A percentile compares a stretch with the other conserved stretches of the same genome.
phyloP scores from a whole-genome alignment of 2,329 filamentous ascomycete species.

The Trichoderma hamatum region DNA sequence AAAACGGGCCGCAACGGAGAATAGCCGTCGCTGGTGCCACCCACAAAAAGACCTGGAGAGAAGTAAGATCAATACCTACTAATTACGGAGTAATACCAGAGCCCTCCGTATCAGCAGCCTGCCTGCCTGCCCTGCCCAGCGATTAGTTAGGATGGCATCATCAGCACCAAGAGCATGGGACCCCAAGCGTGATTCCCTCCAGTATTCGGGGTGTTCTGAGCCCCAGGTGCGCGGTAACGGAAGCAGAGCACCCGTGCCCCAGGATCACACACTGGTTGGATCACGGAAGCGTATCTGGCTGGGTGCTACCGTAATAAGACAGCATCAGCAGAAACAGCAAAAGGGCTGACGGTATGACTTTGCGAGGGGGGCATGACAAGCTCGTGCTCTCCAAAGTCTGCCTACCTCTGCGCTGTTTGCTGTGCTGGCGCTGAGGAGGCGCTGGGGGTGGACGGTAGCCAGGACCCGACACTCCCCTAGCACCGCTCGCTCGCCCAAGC shows the following conservation, averaged over 20 bases:
- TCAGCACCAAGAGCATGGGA: conserved; percentile 3
- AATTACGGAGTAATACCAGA: conserved; percentile 15
- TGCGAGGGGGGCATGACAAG: not conserved
- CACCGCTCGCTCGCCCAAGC: not conserved
- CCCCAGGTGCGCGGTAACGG: conserved; percentile 9
- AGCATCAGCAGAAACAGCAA: not conserved
- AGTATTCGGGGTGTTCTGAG: not conserved
- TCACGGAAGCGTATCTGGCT: not conserved
- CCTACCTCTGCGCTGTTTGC: not conserved
- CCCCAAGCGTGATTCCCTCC: not conserved
- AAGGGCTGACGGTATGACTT: not conserved
- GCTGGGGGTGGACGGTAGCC: not conserved
- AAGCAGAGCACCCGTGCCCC: conserved; percentile 5
- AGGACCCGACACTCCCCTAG: not conserved
- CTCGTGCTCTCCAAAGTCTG: not conserved
- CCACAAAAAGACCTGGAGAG: not conserved
- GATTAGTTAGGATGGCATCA: conserved; percentile 11
- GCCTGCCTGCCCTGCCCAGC: not conserved
- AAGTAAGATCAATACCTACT: not conserved
- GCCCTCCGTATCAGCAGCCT: not conserved
- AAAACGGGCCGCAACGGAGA: conserved; percentile 20
- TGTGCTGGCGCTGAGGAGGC: not conserved
- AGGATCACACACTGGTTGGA: conserved; percentile 13
- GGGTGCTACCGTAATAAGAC: not conserved
- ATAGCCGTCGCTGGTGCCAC: conserved; percentile 4